phyloP scores from a whole-genome alignment of 2,329 filamentous ascomycete species.

The Cladosporium velox region DNA sequence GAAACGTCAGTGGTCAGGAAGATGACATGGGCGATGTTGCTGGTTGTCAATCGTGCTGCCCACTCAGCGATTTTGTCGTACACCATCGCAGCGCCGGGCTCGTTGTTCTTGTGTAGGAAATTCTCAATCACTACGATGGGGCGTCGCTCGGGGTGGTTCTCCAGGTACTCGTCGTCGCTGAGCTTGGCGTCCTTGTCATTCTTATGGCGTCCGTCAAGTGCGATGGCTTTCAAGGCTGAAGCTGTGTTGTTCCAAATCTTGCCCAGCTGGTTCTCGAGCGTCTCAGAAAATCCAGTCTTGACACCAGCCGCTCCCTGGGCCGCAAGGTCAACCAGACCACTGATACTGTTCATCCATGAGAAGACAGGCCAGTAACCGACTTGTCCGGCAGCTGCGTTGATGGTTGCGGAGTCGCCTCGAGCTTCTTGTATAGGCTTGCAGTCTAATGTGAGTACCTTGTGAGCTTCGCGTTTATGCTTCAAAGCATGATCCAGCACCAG shows the following conservation, averaged over 20 bases:
- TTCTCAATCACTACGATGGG: conserved; percentile 90
- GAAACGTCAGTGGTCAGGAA: conserved; percentile 90
- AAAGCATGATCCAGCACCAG: conserved; percentile 83
- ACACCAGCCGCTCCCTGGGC: conserved; percentile 92
- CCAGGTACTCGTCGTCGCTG: conserved; percentile 82
- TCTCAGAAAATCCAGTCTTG: conserved; percentile 93
- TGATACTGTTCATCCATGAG: conserved; percentile 93
- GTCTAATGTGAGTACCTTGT: conserved; percentile 81
- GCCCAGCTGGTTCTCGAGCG: conserved; percentile 80
- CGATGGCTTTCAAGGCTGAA: conserved; percentile 74
- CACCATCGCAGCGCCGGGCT: conserved; percentile 45
- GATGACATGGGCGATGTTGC: conserved; percentile 89
- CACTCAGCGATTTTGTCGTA: conserved; percentile 71
- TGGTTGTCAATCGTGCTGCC: conserved; percentile 79
- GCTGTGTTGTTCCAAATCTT: conserved; percentile 89
- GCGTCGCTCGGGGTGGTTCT: conserved; percentile 80
- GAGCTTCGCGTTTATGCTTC: conserved; percentile 58
- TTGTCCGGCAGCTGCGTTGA: conserved; percentile 74
- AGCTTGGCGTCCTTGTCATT: conserved; percentile 72
- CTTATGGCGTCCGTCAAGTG: conserved; percentile 68
- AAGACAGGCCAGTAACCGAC: conserved; percentile 94
- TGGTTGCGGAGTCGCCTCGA: conserved; percentile 81
- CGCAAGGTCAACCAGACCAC: conserved; percentile 87
- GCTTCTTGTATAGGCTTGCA: conserved; percentile 93
- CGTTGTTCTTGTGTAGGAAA: conserved; percentile 73